These are phyloP conservation scores for Camellia lanceoleosa DNA, from an alignment of 148 eudicot genomes.

Conservation along the genomic window DNA sequence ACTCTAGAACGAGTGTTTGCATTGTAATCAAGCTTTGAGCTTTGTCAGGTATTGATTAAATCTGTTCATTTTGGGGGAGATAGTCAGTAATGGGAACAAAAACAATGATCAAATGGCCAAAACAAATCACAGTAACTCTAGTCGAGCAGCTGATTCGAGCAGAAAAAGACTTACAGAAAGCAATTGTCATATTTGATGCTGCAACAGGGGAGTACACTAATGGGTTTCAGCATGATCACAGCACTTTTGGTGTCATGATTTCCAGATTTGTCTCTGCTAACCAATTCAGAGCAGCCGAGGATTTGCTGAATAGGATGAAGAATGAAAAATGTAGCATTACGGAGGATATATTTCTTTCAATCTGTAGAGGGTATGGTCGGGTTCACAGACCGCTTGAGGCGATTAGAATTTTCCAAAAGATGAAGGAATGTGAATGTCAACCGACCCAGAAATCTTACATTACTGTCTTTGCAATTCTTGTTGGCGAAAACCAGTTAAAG, in stretches of 20 bases:
- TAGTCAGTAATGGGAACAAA: conserved; percentile 39
- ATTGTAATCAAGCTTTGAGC: not conserved
- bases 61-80: conserved; percentile 5
- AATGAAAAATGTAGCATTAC: conserved; percentile 58
- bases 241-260: conserved; percentile 65
- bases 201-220: conserved; percentile 77
- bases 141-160: conserved; percentile 71
- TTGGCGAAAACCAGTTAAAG: conserved; percentile 73
- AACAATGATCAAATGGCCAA: conserved; percentile 66
- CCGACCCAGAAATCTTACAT: conserved; percentile 59
- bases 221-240: conserved; percentile 73
- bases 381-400: conserved; percentile 85
- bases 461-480: conserved; percentile 70
- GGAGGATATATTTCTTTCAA: conserved; percentile 59
- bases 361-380: conserved; percentile 82
- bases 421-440: conserved; percentile 60
- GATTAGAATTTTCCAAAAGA: conserved; percentile 59
- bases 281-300: conserved; percentile 73
- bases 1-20: not conserved
- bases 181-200: conserved; percentile 64
- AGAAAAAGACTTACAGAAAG: conserved; percentile 67
- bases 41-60: not conserved
- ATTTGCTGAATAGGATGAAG: conserved; percentile 72
- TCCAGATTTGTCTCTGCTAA: conserved; percentile 67
- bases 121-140: conserved; percentile 51